A percentile compares a stretch with the other conserved stretches of the same genome.
Conservation (phyloP, 257 asterid species). For the Solanum bukasovii region DNA sequence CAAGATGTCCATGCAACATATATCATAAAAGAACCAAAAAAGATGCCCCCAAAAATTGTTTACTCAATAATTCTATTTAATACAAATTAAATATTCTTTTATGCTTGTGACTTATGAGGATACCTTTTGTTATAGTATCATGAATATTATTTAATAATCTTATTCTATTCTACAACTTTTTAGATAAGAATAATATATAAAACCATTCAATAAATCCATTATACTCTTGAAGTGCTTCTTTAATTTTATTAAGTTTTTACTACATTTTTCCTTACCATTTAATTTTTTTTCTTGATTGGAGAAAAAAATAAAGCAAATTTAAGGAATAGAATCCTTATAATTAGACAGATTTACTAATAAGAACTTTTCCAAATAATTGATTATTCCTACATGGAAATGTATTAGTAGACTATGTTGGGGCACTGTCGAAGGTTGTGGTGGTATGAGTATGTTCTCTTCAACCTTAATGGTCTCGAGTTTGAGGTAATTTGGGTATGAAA, state of each 20-base stretch:
- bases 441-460: neutral
- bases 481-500: neutral
- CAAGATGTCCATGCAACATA: no score
- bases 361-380: neutral
- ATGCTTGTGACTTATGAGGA: neutral
- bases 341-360: neutral
- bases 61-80: neutral
- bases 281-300: neutral
- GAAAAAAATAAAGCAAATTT: neutral
- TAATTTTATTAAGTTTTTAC: neutral
- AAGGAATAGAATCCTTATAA: neutral
- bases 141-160: neutral
- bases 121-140: neutral
- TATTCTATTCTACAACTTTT: neutral
- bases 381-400: neutral
- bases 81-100: neutral
- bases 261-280: neutral
- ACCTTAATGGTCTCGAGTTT: no score
- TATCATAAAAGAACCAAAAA: neutral
- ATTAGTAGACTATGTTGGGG: neutral
- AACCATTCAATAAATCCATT: neutral
- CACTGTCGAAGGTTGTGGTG: neutral
- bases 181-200: neutral
- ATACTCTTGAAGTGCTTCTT: neutral
- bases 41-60: neutral